Percentiles rank a stretch among this genome's conserved stretches.
Evolutionary conservation across 2,329 filamentous ascomycete genomes (phyloP).

Genomic region (Periconia macrospinosa): DNA sequence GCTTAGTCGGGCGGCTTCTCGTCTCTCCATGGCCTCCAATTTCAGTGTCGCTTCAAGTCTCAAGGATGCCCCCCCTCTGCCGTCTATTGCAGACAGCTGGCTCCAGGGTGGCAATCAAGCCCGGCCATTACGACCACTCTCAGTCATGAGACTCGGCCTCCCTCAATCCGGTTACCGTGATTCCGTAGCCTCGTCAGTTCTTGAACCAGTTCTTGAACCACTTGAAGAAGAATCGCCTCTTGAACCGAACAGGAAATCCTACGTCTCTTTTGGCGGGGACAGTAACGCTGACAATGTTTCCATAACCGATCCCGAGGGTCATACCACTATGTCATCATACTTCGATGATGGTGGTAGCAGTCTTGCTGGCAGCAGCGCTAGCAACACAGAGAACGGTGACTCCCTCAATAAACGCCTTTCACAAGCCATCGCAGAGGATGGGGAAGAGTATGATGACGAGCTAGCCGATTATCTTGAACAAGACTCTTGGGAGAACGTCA

Average conservation of each 20-base stretch:
- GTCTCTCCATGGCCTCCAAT: constrained; percentile 90
- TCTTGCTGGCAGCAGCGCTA: constrained; percentile 67
- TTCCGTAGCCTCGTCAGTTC: constrained; percentile 83
- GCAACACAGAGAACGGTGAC: constrained; percentile 60
- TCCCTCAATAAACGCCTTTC: constrained; percentile 82
- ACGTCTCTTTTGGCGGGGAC: constrained; percentile 80
- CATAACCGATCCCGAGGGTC: constrained; percentile 76
- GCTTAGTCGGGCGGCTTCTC: constrained; percentile 88
- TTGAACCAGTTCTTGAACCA: constrained; percentile 85
- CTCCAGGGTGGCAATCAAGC: constrained; percentile 59
- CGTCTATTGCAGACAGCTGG: constrained; percentile 94
- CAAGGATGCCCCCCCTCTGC: constrained; percentile 90
- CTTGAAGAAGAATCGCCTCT: constrained; percentile 86
- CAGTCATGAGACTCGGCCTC: constrained; percentile 61
- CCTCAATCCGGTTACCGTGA: constrained; percentile 73
- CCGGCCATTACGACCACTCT: constrained; percentile 59
- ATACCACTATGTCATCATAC: constrained; percentile 72
- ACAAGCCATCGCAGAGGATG: constrained; percentile 84
- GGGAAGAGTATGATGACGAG: constrained; percentile 88
- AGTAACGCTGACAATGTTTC: constrained; percentile 71
- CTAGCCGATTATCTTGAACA: constrained; percentile 86
- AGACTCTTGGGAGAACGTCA: constrained; percentile 93
- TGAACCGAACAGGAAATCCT: constrained; percentile 90
- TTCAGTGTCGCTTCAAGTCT: constrained; percentile 90
- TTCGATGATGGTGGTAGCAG: constrained; percentile 80